phyloP scores from a whole-genome alignment of 2,329 filamentous ascomycete species.

The Samsoniella hepiali region DNA sequence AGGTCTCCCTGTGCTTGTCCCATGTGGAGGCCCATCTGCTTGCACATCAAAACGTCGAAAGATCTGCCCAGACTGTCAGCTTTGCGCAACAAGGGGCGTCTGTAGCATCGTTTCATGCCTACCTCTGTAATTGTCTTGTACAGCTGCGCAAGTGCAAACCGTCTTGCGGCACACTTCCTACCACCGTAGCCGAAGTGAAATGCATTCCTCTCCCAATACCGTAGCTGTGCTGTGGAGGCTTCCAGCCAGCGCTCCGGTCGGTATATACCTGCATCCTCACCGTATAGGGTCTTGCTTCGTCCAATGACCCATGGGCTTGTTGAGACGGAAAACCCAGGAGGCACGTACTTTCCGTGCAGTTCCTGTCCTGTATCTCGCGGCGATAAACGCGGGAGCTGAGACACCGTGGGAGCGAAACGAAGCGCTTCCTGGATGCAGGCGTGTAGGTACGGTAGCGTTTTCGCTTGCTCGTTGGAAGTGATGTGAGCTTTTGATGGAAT shows the following conservation, averaged over 20 bases:
- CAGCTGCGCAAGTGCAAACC: neutral
- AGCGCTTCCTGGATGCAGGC: neutral
- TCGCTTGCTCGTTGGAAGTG: neutral
- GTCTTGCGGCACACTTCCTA: neutral
- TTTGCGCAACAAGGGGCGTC: too few species aligned
- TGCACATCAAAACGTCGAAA: neutral
- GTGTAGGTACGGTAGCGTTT: neutral
- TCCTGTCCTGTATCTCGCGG: neutral
- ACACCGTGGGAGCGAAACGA: neutral
- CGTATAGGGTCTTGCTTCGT: neutral
- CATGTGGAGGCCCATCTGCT: neutral
- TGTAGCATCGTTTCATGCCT: too few species aligned
- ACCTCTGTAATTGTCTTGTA: neutral
- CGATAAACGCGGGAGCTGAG: neutral
- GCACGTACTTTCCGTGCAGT: neutral
- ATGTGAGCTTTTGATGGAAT: neutral
- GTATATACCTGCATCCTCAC: neutral
- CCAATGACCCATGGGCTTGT: neutral
- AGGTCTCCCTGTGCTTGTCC: neutral
- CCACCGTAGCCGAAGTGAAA: neutral
- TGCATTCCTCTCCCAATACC: neutral
- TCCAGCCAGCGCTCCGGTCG: neutral
- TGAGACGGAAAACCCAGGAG: neutral
- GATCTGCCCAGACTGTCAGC: neutral
- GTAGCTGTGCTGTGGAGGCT: neutral